Conservation (phyloP, 371 early-diverging fungal genomes). For the Mucor velutinosus region DNA sequence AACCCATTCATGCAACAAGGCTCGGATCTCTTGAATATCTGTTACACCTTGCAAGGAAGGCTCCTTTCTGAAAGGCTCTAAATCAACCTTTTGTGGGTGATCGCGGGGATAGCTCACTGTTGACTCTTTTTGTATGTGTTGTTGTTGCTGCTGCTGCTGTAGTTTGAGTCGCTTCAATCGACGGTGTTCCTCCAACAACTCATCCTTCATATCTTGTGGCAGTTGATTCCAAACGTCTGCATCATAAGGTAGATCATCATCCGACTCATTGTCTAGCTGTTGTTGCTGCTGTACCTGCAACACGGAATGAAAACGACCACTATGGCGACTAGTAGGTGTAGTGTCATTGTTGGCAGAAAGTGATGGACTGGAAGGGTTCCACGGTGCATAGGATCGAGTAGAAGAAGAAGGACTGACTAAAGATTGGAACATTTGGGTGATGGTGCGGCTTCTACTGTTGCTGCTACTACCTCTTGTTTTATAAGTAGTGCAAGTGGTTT, state of each 20-base stretch:
- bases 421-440: slow-evolving; percentile 2
- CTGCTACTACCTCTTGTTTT: neutral
- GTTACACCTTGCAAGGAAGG: slow-evolving; percentile 34
- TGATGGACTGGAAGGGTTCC: neutral
- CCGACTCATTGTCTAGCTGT: neutral
- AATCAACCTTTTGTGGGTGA: neutral
- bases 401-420: neutral
- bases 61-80: slow-evolving; percentile 2
- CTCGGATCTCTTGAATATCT: slow-evolving; percentile 30
- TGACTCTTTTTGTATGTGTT: neutral
- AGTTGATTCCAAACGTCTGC: slow-evolving; percentile 30
- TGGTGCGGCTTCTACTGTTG: neutral
- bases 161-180: neutral
- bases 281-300: neutral
- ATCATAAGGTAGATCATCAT: slow-evolving; percentile 10
- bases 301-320: neutral
- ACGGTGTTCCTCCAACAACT: slow-evolving; percentile 8
- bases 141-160: neutral
- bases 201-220: slow-evolving; percentile 13
- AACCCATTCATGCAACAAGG: slow-evolving; percentile 34
- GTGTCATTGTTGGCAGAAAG: neutral
- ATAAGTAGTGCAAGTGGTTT: neutral
- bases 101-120: neutral
- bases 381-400: neutral
- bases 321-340: neutral